Evolutionary conservation across 805 yeast genomes (phyloP).

Genomic region (Yarrowia sp.): DNA sequence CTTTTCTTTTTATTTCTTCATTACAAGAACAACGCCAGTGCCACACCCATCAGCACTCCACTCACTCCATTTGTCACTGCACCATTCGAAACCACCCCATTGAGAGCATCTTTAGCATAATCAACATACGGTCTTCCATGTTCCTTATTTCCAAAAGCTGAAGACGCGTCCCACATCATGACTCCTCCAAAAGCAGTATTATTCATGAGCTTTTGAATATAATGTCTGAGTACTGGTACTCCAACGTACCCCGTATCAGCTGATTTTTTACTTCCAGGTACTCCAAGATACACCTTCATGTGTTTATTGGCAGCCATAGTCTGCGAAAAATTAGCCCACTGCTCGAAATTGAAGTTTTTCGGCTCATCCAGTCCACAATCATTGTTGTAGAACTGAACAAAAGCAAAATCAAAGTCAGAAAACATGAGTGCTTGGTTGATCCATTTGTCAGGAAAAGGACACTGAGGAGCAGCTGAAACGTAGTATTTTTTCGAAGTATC

Average conservation of each 20-base stretch:
- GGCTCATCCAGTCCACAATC: conserved; percentile 52
- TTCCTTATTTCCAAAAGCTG: conserved; percentile 46
- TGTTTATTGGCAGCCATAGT: conserved; percentile 61
- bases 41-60: neutral
- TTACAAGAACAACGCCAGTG: neutral
- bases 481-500: conserved; percentile 61
- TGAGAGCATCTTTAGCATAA: neutral
- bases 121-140: conserved; percentile 28
- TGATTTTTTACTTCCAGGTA: conserved; percentile 59
- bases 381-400: conserved; percentile 88
- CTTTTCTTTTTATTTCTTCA: too few relatives aligned
- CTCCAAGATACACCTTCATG: conserved; percentile 69
- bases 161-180: conserved; percentile 82
- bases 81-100: neutral
- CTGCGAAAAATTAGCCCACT: conserved; percentile 68
- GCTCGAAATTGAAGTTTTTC: conserved; percentile 60
- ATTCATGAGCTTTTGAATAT: conserved; percentile 37
- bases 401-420: conserved; percentile 73
- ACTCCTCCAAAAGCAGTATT: conserved; percentile 58
- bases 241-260: conserved; percentile 57
- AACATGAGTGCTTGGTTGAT: conserved; percentile 64
- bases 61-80: neutral
- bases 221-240: conserved; percentile 40
- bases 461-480: conserved; percentile 89
- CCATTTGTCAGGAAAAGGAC: conserved; percentile 77